Base-by-base conservation (phyloP, 2,329 filamentous ascomycete species). In the Blastomyces gilchristii region DNA sequence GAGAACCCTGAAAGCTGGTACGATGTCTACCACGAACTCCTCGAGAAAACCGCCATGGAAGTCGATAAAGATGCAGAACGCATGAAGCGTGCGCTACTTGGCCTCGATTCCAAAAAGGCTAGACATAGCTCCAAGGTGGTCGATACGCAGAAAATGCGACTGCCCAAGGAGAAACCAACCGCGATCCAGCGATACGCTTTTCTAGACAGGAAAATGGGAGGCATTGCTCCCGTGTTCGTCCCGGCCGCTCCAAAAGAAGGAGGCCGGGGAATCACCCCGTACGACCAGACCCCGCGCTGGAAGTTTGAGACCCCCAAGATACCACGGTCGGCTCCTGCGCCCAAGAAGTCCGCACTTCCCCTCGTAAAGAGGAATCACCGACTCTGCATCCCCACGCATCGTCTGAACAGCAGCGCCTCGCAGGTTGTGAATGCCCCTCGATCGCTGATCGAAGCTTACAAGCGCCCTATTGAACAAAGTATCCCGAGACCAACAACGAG, bases 21-120 rank as follows among this genome's bases (percentile, higher is more conserved):
- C 72, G 85, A 87, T 62, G 81, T 95, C 16, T 97, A 95, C 77
- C 79, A 82, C 67, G 85, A 85, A 66, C 87, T 92, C 71, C 81
- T 84, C 67, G 79, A 78, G 52, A 79, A 87, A 65, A 82, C 85
- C 47, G 78, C 83, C 43, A 76, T 80, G 60, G 80, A 83, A 61
- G 80, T 87, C 8, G 79, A 80, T 4, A 78, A 79, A 28, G 86
- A 87, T 67, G 81, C 84, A 63, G 81, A 80, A 64, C 79, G 79
- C 61, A 78, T 91, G 63, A 82, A 79, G 68, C 79, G 79, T 57
- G 81, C 83, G 52, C 76, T 88, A 56, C 80, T 81, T 16, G 83
- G 80, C 16, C 79, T 88, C 65, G 80, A 82, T 69, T 77, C 83
- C 63, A 78, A 84, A 65, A 84, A 84, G 67, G 80, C 82, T 45